Percentiles rank a stretch among this genome's conserved stretches.
Conservation (phyloP, 73 alveolate species). For the Paramecium biaurelia region DNA sequence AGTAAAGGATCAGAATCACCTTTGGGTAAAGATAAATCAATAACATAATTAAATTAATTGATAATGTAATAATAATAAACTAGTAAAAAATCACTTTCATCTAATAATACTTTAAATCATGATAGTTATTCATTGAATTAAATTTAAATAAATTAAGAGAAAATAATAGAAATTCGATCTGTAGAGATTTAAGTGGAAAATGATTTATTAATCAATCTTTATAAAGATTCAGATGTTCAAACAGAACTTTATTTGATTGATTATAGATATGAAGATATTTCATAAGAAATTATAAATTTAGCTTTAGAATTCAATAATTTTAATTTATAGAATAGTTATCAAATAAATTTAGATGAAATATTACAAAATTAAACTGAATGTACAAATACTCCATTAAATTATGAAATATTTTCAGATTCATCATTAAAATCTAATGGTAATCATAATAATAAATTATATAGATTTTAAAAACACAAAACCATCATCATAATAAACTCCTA, state of each 20-base stretch:
- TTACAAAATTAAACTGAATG: not conserved
- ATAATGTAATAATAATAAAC: not conserved
- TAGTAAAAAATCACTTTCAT: not conserved
- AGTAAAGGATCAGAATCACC: not conserved
- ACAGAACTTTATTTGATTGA: not conserved
- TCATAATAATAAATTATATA: not conserved
- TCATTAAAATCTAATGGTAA: not conserved
- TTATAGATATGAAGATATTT: not conserved
- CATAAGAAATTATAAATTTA: not conserved
- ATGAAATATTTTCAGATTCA: not conserved
- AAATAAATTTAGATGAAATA: not conserved
- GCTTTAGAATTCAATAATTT: not conserved
- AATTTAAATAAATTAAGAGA: not conserved
- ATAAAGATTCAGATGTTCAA: not conserved
- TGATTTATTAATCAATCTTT: not conserved
- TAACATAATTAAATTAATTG: not conserved
- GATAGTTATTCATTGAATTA: constrained; percentile 7
- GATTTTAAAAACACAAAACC: not conserved
- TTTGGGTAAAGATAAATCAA: not conserved
- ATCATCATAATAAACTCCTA: not conserved
- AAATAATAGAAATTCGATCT: not conserved
- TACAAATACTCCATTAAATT: not conserved
- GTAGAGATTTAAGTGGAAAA: not conserved
- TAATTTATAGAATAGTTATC: not conserved
- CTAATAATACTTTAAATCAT: not conserved